Evolutionary conservation across 2,329 filamentous ascomycete species (phyloP), one percentile per base, ranked within the genome.

Genomic region (Fusarium sp.): DNA sequence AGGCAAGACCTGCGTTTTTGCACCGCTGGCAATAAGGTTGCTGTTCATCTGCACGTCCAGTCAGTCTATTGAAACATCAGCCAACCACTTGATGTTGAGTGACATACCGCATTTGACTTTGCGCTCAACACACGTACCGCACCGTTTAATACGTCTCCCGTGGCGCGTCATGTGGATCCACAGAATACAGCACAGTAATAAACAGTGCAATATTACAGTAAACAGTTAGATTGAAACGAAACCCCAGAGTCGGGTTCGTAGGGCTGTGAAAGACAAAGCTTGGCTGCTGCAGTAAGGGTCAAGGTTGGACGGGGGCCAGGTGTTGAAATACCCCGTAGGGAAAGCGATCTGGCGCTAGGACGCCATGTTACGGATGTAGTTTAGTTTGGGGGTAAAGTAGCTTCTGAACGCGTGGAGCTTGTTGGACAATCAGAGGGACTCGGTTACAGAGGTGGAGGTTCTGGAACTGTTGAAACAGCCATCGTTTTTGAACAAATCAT

Each of bases 71-170:
- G 33, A 35, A 35, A 35, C 33, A 35, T 8, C 18, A 35, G 10
- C 33, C 18, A 18, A 35, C 16, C 10, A 10, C 5, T 16, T 8
- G 10, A 6, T 35, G 16, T 3, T 35, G 16, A 7, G 5, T 6
- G 20, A 63, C 63, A 24, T 24, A 68, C 64, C 64, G 41, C 64
- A 67, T 41, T 67, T 68, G 8, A 68, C 63, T 38, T 67, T 67
- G 38, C 64, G 64, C n/a, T 67, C 64, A n/a, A 63, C 48, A 26
- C 64, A 67, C 35, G 64, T 67, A 2, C 64, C 64, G 57, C 64
- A 67, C 21, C 64, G 50, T 29, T 63, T 67, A 8, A 68, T 58
- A 8, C 64, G 64, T 63, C 64, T 67, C 18, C 64, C 64, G 57
- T 67, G 63, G 8, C 64, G 42, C 16, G 47, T 28, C 64, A 67